Base-by-base conservation (phyloP, 169 alveolate species). In the Pseudocohnilembus persalinus region DNA sequence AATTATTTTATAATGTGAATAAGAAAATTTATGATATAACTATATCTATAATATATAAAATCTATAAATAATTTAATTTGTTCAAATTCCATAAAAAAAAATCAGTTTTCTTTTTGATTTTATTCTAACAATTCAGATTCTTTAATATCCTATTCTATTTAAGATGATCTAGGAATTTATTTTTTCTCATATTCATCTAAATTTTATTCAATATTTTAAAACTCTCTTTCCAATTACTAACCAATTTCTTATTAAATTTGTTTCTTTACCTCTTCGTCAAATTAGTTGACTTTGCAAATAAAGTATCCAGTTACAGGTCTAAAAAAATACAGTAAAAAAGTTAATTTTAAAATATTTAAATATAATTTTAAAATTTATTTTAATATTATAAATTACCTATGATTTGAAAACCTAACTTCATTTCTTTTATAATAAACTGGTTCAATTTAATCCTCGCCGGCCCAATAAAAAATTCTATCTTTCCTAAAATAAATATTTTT, bases 381-480 rank as follows among this genome's bases (percentile, higher is more conserved):
- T 11, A 49, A 49, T 49, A 49, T 4, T 49, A 20, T 11, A 11
- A 11, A 11, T 15, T 73, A 73, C 77, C 82, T 77, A 77, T 77
- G 82, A 26, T 63, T 25, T 25, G 82, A 77, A 33, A 31, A 77
- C 11, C 28, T 33, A 11, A 77, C 33, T 77, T 77, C 82, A 33
- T 68, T 77, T 77, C 82, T 77, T 4, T 77, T 77, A 77, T 77
- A 77, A 0, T 29, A 29, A 77, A 33, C 1, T 1, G 28, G 33
- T 33, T 77, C 82, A 33, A 77, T 33, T 29, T 77, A 28, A 33
- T 77, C 82, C n/a, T 77, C 29, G 24, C 27, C 33, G 33, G 74
- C 29, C 82, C 72, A 77, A 1, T 31, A n/a, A 0, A 77, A 30
- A 0, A 77, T 77, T 77, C 82, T 77, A 33, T 77, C 82, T 27